phyloP scores from a whole-genome alignment of 371 early-diverging fungal genomes.

The Mortierella sp. region DNA sequence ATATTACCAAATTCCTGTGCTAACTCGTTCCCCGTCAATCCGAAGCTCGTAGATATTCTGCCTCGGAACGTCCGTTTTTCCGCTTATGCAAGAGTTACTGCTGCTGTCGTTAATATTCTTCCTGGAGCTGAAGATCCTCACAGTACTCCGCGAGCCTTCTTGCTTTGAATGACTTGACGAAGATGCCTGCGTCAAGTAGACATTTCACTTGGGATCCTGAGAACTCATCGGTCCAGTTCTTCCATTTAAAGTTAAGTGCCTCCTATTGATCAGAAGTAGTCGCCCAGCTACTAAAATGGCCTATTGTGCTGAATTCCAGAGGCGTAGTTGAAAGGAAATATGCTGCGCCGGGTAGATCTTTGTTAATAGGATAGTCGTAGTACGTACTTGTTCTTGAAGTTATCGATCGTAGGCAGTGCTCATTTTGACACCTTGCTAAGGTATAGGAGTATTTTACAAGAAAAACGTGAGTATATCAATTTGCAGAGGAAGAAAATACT shows the following conservation, averaged over 20 bases:
- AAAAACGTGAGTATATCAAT: too few species aligned
- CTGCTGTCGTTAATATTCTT: neutral
- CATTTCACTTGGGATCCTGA: neutral
- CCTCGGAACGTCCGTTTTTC: neutral
- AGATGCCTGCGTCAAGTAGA: neutral
- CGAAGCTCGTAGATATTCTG: conserved; percentile 7
- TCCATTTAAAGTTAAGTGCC: conserved; percentile 5
- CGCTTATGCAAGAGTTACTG: conserved; percentile 1
- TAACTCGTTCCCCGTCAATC: neutral
- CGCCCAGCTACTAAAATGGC: conserved; percentile 4
- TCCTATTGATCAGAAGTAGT: neutral
- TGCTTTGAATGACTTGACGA: neutral
- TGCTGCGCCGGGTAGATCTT: neutral
- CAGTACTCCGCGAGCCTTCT: neutral
- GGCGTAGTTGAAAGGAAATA: conserved; percentile 6
- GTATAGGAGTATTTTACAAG: neutral
- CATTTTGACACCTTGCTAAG: neutral
- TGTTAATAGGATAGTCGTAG: neutral
- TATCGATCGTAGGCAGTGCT: neutral
- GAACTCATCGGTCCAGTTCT: neutral
- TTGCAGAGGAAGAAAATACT: neutral
- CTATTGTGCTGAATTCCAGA: neutral
- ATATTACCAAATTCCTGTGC: neutral
- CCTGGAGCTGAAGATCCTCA: conserved; percentile 8
- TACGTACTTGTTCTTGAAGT: neutral